A percentile compares a stretch with the other conserved stretches of the same genome.
phyloP scores from a whole-genome alignment of 192 early-diverging fungal species.

The Chytriomyces sp. region DNA sequence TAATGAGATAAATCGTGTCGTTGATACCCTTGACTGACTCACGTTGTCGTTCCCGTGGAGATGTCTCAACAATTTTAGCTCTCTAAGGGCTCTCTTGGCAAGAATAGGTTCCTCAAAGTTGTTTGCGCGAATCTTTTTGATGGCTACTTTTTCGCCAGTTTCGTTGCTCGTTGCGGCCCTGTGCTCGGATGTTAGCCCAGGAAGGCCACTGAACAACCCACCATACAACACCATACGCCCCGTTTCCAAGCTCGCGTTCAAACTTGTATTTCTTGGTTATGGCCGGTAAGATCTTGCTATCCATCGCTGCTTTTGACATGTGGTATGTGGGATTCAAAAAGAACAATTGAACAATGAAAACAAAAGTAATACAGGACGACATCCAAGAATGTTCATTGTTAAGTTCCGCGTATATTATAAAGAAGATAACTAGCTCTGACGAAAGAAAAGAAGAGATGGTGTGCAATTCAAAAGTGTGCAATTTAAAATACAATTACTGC shows the following conservation, averaged over 20 bases:
- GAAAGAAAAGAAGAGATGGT: no score
- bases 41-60: slow-evolving; percentile 95
- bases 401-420: no score
- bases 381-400: no score
- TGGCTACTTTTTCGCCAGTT: slow-evolving; percentile 83
- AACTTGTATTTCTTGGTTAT: slow-evolving; percentile 43
- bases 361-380: no score
- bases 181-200: no score
- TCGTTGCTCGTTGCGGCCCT: slow-evolving; percentile 85
- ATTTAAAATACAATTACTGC: not conserved
- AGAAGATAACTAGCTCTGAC: no score
- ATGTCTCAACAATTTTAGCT: slow-evolving; percentile 90
- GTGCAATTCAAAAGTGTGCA: no score
- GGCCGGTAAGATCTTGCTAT: slow-evolving; percentile 23
- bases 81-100: slow-evolving; percentile 85
- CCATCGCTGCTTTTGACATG: slow-evolving; percentile 14
- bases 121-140: slow-evolving; percentile 83
- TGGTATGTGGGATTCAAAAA: no score
- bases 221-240: slow-evolving; percentile 42
- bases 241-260: slow-evolving; percentile 37
- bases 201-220: not conserved
- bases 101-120: slow-evolving; percentile 85
- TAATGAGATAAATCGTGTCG: no score
- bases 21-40: not conserved
- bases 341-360: no score